Evolutionary conservation across 2,329 filamentous ascomycete genomes (phyloP), one percentile per base, ranked within the genome.

Genomic region (Aspergillus sclerotialis): DNA sequence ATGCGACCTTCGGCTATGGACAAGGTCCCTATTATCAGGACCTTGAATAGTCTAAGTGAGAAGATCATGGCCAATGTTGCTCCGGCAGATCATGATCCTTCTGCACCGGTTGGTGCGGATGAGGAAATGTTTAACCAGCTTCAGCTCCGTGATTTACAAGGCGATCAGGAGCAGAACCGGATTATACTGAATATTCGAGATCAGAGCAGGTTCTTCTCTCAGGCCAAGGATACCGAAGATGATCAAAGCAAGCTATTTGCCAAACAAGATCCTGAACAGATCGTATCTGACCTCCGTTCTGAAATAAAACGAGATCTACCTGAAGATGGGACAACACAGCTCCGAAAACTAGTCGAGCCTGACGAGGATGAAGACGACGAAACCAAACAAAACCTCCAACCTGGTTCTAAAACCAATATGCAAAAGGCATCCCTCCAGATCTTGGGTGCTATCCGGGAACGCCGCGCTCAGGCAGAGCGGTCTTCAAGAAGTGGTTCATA

Each of bases 61-160:
- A 95, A 93, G 63, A 84, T 98, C 56, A 82, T 98, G 74, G 83
- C 83, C 30, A 84, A 89, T 44, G 86, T 94, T 8, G 78, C 83
- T 2, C 83, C 88, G 1, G 78, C 82, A 4, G 88, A 95, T 55
- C 65, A 70, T n/a, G 76, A 82, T 40, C 72, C 76, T 1, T 74
- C 80, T 40, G 73, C 70, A 4, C 75, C 80, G 2, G 76, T 79
- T 33, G 80, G 79, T 2, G 67, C 80, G 50, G 82, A 87, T 40
- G 82, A 88, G 47, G 74, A 79, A 25, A 80, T 82, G 0, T 92
- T 82, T 53, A 77, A 80, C 43, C 72, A 88, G 52, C 67, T 96
- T 19, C 74, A 79, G 25, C 70, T 98, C 10, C 79, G 80, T 16
- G 92, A 98, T 68, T 70, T 98, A 21, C 80, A 77, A 35, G 84